phyloP scores from a whole-genome alignment of 2,329 filamentous ascomycete species.

The Fusarium sp. region DNA sequence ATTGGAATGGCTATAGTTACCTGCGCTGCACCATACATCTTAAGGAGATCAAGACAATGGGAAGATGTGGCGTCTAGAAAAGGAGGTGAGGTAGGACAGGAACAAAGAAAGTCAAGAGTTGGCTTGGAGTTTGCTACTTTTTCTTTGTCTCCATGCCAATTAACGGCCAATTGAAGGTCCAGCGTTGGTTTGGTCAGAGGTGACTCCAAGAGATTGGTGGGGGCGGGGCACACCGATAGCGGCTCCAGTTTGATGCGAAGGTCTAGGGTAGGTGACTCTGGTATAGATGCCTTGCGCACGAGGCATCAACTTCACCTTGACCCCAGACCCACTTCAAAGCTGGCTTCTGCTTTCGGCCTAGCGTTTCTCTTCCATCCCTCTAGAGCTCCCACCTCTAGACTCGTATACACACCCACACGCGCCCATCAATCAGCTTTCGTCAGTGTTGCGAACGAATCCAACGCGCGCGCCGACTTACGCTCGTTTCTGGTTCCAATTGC shows the following conservation, averaged over 20 bases:
- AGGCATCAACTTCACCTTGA: conserved; percentile 6
- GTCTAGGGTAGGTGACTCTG: conserved; percentile 23
- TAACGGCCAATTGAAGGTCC: conserved; percentile 7
- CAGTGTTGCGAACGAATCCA: not conserved
- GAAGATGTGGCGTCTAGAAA: not conserved
- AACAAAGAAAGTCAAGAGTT: not conserved
- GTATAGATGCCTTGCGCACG: conserved; percentile 25
- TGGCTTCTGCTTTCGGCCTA: conserved; percentile 17
- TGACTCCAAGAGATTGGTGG: conserved; percentile 32
- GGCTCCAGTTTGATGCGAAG: not conserved
- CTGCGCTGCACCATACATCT: conserved; percentile 41
- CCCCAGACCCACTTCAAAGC: conserved; percentile 7
- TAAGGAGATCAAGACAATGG: conserved; percentile 1
- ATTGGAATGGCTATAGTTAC: conserved; percentile 12
- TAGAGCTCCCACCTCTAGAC: not conserved
- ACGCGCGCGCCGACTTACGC: not conserved
- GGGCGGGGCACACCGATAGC: conserved; percentile 42
- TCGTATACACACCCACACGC: not conserved
- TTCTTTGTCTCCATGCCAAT: conserved; percentile 27
- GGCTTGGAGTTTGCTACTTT: conserved; percentile 24
- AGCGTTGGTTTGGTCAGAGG: not conserved
- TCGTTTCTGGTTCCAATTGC: conserved; percentile 6
- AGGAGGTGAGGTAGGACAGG: not conserved
- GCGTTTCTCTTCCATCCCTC: not conserved
- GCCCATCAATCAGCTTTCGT: conserved; percentile 12